Evolutionary conservation across 1,139 yeast species (phyloP), one percentile per base, ranked within the genome.

Genomic region (Taiozyma sp.): DNA sequence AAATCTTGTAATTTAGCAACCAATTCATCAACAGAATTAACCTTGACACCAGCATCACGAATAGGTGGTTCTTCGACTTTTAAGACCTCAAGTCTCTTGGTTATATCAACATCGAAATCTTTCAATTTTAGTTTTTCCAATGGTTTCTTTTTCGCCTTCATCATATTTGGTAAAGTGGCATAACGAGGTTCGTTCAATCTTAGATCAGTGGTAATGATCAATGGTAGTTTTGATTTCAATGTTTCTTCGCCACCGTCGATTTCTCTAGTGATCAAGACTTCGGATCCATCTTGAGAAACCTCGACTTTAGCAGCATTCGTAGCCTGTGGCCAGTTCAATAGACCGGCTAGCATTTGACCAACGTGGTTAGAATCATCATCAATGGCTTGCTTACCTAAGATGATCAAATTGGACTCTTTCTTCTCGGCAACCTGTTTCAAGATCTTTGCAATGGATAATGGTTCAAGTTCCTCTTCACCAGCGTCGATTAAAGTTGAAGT

Each of bases 121-220:
- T 75, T 73, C 19, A 87, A 75, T 65, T 80, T 81, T 59, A 87
- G 69, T 61, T 83, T 84, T 60, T 81, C 87, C 68, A 92, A 76
- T 9, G 97, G 97, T 77, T 90, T 91, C 82, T 92, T 92, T 77
- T 93, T 93, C 51, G 98, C 99, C 76, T 93, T 93, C 99, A 93
- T 93, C 72, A 91, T 81, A 68, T 92, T 93, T 52, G 97, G 97
- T 65, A 93, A 78, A 12, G 96, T 83, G 22, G 96, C 97, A 66
- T 90, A 93, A 62, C 97, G 83, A 50, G 99, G 99, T 65, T 84
- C 95, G 68, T 93, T 93, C 64, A 93, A 80, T 70, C 99, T 86
- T 63, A 93, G 78, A 69, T 93, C 99, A 2, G 98, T 87, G 46
- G 98, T 91, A 62, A 93, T 81, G 53, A 93, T 79, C 75, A 92